Conservation (phyloP, 371 early-diverging fungal genomes). For the Actinomucor elegans region DNA sequence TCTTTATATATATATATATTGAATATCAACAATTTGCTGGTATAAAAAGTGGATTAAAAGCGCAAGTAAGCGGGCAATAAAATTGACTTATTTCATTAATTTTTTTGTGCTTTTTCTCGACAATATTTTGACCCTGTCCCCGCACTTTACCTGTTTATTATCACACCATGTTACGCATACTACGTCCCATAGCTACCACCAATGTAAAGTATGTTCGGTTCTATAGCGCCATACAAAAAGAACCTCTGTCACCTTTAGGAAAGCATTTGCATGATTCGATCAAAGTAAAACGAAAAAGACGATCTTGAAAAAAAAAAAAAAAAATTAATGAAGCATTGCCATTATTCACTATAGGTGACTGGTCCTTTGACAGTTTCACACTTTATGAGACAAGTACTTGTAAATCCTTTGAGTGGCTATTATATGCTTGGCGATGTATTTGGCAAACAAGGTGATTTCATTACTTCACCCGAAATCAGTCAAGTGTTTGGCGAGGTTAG, state of each 20-base stretch:
- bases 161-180: conserved; percentile 18
- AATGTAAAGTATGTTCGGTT: background rate
- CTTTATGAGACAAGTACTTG: conserved; percentile 87
- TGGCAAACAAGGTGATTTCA: conserved; percentile 93
- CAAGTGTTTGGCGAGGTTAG: conserved; percentile 96
- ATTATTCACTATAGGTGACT: conserved; percentile 51
- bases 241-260: conserved; percentile 58
- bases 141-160: too few species aligned
- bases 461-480: conserved; percentile 95
- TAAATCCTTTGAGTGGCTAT: conserved; percentile 90
- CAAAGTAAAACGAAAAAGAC: conserved; percentile 39
- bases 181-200: background rate
- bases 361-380: conserved; percentile 89
- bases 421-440: conserved; percentile 92
- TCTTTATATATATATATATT: too few species aligned
- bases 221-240: conserved; percentile 36
- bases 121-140: too few species aligned
- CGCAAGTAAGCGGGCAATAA: too few species aligned
- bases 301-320: conserved; percentile 41
- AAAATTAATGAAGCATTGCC: too few species aligned
- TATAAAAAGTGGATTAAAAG: too few species aligned
- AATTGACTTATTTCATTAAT: too few species aligned
- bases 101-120: too few species aligned
- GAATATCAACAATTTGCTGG: too few species aligned
- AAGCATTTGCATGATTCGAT: conserved; percentile 65